These are phyloP conservation scores for Plantago coronopus DNA, from an alignment of 305 asterid species.

Conservation along the genomic window DNA sequence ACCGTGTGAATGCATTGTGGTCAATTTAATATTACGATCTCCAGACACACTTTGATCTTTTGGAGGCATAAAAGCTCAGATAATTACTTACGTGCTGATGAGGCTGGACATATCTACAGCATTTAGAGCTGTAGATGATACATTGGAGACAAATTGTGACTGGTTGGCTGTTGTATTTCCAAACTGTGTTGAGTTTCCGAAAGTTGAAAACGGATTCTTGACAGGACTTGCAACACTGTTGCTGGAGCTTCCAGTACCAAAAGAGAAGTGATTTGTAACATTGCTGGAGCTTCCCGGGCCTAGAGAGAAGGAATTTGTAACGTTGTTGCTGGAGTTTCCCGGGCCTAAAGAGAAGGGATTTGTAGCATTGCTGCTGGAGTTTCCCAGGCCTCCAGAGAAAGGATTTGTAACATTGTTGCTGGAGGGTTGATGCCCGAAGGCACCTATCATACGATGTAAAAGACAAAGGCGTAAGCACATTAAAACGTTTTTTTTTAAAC, in stretches of 20 bases:
- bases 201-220: conserved; percentile 44
- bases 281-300: neutral
- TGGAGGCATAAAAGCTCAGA: conserved; percentile 1
- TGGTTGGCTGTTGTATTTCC: conserved; percentile 31
- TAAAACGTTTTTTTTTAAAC: too few relatives aligned
- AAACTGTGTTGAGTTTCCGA: conserved; percentile 34
- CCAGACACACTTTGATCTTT: neutral
- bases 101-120: conserved; percentile 23
- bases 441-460: conserved; percentile 32
- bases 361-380: conserved; percentile 37
- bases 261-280: neutral
- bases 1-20: neutral
- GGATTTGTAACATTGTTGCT: conserved; percentile 39
- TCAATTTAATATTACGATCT: neutral
- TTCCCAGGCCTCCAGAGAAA: conserved; percentile 27
- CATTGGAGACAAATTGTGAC: conserved; percentile 18
- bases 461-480: conserved; percentile 14
- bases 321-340: conserved; percentile 2
- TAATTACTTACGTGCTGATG: conserved; percentile 43
- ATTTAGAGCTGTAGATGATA: conserved; percentile 20
- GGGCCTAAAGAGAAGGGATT: conserved; percentile 39
- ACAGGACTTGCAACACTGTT: conserved; percentile 30
- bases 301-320: neutral
- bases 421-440: conserved; percentile 38
- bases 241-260: conserved; percentile 25